Base-by-base conservation (phyloP, 1,284 basidiomycete species). In the Ustilago crameri region DNA sequence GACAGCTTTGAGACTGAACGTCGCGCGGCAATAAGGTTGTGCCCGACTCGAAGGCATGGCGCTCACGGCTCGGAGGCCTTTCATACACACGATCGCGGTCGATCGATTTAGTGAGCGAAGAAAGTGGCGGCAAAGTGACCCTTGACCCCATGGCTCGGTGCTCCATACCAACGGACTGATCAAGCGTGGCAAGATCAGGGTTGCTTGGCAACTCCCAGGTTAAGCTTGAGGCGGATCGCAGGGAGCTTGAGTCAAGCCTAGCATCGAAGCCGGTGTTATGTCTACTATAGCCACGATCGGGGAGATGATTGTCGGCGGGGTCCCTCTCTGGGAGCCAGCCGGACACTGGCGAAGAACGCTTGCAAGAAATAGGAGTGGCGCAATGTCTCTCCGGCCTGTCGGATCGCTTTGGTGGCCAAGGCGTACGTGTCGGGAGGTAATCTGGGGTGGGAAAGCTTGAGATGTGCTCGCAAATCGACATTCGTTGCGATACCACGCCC, bases 101-200 rank as follows among this genome's bases (percentile, higher is more conserved):
- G 44, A 65, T 52, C 32, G 67, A 64, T 15, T 53, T 40, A 12
- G 67, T 71, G 23, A 71, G 61, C 23, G 62, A 48, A 8, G 67
- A 66, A 15, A 71, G 57, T 20, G 67, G 67, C 3, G 67, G 67
- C 20, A 71, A 27, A 2, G 57, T 71, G 14, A 71, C 57, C 52
- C 42, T 71, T 10, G 23, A 34, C 5, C 45, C 49, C 20, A 44
- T 51, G 26, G 46, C 15, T 22, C 37, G 58, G 18, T 40, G 43
- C 1, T 61, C 57, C 64, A 67, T 67, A 17, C 32, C 40, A 32
- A 37, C 49, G 22, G 9, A 34, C 3, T 18, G 30, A 27, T 46
- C 32, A 15, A 10, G 22, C 1, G 41, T 47, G 32, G 24, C 8
- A 9, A 24, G 12, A 18, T 9, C 15, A 17, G 35, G 42, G 5